Base-by-base conservation (phyloP, 805 yeast species). In the Saccharomycopsis lassenensis region DNA sequence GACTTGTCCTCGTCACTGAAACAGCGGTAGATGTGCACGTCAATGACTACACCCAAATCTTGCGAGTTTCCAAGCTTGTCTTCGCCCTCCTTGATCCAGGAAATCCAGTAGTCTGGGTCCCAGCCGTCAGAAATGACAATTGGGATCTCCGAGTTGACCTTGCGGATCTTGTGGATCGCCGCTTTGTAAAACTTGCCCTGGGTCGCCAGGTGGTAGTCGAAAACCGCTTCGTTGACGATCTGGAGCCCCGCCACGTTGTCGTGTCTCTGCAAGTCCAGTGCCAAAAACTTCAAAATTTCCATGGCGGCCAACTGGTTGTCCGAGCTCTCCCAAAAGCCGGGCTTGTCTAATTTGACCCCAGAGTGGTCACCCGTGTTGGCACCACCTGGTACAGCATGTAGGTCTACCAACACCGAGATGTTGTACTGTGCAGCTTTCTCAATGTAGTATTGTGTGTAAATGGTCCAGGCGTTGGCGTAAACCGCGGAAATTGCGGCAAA, bases 321-420 rank as follows among this genome's bases (percentile, higher is more conserved):
- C 24, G 56, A 47, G 29, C 60, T 54, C 27, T 46, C 49, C 87
- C 93, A 85, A 48, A 84, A 77, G 7, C 65, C 80, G 2, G 89
- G 74, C 29, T 60, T 51, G 2, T 67, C 67, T 31, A 75, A 61
- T 35, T 58, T 39, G 35, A 74, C 77, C 7, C 97, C 97, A 47
- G 89, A 75, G 54, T 87, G 96, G 33, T 77, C 83, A 22, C 77
- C 80, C 1, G 74, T 69, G 51, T 91, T 89, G 17, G 96, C 96
- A 24, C 96, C 96, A 10, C 84, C 85, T 4, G 96, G 96, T 7
- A 89, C 56, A 0, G 81, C 96, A 57, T 91, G 97, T 29, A 89
- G 49, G 56, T 89, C 97, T 11, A 89, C 68, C 36, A 89, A 49
- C 1, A 89, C 75, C 8, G 85, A 80, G 40, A 89, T 89, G 21